Conservation (phyloP, 1,284 basidiomycete species). For the Ceratobasidium sp. region DNA sequence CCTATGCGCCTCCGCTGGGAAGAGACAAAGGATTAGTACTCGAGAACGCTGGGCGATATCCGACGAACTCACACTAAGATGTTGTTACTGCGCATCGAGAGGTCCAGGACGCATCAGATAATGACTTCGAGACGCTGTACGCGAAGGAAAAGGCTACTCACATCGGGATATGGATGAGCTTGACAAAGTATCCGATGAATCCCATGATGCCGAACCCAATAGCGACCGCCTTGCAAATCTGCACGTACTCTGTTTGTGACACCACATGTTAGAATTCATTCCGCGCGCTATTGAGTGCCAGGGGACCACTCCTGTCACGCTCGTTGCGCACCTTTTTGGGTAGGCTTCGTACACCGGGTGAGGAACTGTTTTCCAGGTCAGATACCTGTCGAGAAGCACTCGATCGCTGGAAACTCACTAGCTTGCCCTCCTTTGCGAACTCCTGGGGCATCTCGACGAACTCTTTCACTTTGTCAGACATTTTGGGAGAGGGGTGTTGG, state of each 20-base stretch:
- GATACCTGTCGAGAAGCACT: slow-evolving; percentile 2
- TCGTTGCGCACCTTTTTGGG: slow-evolving; percentile 81
- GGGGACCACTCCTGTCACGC: slow-evolving; percentile 21
- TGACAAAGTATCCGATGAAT: slow-evolving; percentile 97
- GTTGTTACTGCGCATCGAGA: slow-evolving; percentile 76
- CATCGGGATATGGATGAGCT: slow-evolving; percentile 97
- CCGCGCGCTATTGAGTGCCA: slow-evolving; percentile 17
- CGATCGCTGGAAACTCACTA: slow-evolving; percentile 67
- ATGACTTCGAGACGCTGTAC: slow-evolving; percentile 16
- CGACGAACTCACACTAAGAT: slow-evolving; percentile 86
- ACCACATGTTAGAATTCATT: slow-evolving; percentile 9
- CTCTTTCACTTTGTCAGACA: slow-evolving; percentile 93
- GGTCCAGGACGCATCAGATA: slow-evolving; percentile 50
- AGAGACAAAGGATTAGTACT: slow-evolving; percentile 27
- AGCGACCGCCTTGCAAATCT: slow-evolving; percentile 93
- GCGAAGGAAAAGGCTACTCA: slow-evolving; percentile 63
- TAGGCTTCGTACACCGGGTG: slow-evolving; percentile 97
- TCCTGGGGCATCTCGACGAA: slow-evolving; percentile 92
- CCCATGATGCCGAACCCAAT: slow-evolving; percentile 98
- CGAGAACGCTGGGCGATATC: slow-evolving; percentile 43
- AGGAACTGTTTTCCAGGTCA: slow-evolving; percentile 76
- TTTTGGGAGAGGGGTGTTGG: slow-evolving; percentile 54
- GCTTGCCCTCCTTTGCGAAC: slow-evolving; percentile 93
- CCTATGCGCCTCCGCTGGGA: slow-evolving; percentile 76
- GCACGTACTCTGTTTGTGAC: slow-evolving; percentile 81